Conservation (phyloP, 2,329 filamentous ascomycete genomes). For the Periglandula ipomoeae region DNA sequence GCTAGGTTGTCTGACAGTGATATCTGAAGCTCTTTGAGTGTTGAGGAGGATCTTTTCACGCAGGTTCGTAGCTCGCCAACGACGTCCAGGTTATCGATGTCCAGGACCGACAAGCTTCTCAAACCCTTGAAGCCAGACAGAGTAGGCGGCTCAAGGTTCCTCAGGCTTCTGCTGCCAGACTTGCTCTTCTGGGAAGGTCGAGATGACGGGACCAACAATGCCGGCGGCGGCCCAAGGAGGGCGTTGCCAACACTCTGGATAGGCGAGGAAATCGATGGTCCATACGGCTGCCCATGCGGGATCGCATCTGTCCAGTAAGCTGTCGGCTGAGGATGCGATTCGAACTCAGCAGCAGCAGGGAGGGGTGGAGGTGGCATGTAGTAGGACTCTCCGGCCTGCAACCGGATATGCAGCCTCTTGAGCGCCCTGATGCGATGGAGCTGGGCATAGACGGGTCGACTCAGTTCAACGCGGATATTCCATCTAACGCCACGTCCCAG, state of each 20-base stretch:
- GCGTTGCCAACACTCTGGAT: conserved; percentile 11
- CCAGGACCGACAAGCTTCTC: conserved; percentile 43
- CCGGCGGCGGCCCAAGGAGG: conserved; percentile 16
- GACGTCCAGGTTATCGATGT: conserved; percentile 51
- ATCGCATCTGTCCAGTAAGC: conserved; percentile 18
- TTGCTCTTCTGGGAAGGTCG: conserved; percentile 28
- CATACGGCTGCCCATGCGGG: conserved; percentile 14
- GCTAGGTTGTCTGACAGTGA: conserved; percentile 50
- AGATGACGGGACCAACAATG: conserved; percentile 23
- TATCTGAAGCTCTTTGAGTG: conserved; percentile 44
- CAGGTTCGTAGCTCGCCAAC: conserved; percentile 47
- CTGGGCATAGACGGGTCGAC: conserved; percentile 45
- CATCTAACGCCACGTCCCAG: conserved; percentile 31
- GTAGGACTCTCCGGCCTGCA: conserved; percentile 48
- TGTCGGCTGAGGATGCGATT: conserved; percentile 25
- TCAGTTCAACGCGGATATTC: conserved; percentile 57
- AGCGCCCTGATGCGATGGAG: conserved; percentile 46
- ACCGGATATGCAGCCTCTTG: conserved; percentile 45
- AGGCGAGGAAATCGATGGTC: conserved; percentile 10
- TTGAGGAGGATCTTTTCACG: conserved; percentile 43
- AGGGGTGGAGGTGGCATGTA: conserved; percentile 42
- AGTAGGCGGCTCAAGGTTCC: conserved; percentile 36
- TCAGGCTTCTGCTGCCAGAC: conserved; percentile 20
- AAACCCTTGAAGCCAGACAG: conserved; percentile 49
- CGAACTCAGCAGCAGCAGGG: conserved; percentile 21